Conservation (phyloP, 2,329 filamentous ascomycete genomes). For the Claviceps purpurea region DNA sequence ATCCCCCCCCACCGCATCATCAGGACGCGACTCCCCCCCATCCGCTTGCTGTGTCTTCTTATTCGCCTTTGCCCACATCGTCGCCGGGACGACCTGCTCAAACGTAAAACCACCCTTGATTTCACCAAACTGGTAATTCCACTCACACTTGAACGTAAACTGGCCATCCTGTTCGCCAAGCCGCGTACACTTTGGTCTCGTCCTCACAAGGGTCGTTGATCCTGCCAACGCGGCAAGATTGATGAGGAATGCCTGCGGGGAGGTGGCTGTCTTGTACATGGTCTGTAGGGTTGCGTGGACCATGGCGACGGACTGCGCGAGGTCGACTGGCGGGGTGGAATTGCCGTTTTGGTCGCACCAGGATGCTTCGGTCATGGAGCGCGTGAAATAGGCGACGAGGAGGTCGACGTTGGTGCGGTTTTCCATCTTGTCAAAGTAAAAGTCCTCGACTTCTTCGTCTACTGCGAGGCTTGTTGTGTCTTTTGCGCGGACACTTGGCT, state of each 20-base stretch:
- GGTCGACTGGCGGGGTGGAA: constrained; percentile 26
- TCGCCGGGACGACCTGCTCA: constrained; percentile 31
- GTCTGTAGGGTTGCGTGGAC: constrained; percentile 39
- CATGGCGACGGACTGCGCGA: constrained; percentile 42
- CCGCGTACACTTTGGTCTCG: constrained; percentile 26
- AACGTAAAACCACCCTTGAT: constrained; percentile 39
- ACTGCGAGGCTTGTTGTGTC: background rate
- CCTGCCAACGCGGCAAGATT: constrained; percentile 46
- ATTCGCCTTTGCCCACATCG: constrained; percentile 25
- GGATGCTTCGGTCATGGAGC: constrained; percentile 32
- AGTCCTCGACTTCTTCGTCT: constrained; percentile 11
- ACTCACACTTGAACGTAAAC: constrained; percentile 37
- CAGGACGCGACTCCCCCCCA: background rate
- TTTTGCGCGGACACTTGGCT: background rate
- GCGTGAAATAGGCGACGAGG: constrained; percentile 41
- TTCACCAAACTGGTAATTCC: constrained; percentile 43
- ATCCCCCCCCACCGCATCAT: constrained; percentile 5
- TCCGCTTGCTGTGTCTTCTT: constrained; percentile 5
- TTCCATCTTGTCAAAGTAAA: constrained; percentile 22
- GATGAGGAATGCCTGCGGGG: constrained; percentile 42
- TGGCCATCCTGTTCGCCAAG: constrained; percentile 27
- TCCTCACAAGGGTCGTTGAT: constrained; percentile 34
- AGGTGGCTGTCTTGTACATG: constrained; percentile 35
- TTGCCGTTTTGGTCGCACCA: constrained; percentile 39
- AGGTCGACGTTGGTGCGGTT: constrained; percentile 43